These are phyloP conservation scores for Platismatia glauca DNA, from an alignment of 495 filamentous ascomycete species.

Conservation along the genomic window DNA sequence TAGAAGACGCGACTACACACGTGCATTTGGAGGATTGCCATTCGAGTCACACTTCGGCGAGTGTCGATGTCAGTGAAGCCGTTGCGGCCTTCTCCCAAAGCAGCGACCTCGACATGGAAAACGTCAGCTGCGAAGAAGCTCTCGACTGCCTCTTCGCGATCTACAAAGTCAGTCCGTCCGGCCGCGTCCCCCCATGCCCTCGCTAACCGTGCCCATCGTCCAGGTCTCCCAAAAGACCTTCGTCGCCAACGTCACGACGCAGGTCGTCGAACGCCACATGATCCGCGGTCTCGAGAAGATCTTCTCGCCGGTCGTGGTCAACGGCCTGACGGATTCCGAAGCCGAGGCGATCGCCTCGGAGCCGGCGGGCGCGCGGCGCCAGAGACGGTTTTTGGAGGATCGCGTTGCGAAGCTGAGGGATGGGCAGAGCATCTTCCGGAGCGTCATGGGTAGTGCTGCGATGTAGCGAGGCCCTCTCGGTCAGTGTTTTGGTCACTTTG, in stretches of 20 bases:
- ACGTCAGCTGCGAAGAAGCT: conserved; percentile 29
- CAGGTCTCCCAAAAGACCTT: conserved; percentile 31
- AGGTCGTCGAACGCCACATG: conserved; percentile 33
- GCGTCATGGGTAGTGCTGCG: conserved; percentile 19
- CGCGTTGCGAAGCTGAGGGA: conserved; percentile 25
- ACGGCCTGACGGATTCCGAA: conserved; percentile 17
- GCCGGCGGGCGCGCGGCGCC: conserved; percentile 17
- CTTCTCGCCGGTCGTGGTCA: conserved; percentile 33
- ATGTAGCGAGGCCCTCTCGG: not conserved
- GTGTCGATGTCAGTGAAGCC: not conserved
- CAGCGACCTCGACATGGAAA: conserved; percentile 29
- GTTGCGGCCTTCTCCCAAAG: conserved; percentile 5
- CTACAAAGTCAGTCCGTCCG: conserved; percentile 27
- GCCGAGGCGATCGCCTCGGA: conserved; percentile 27
- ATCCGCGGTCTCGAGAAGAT: conserved; percentile 28
- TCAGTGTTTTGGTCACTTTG: too few relatives aligned
- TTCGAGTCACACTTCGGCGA: not conserved
- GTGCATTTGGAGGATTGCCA: not conserved
- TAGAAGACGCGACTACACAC: not conserved
- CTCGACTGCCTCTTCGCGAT: conserved; percentile 30
- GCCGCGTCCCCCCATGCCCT: not conserved
- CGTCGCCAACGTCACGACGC: conserved; percentile 31
- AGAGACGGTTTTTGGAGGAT: conserved; percentile 27
- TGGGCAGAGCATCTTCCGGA: conserved; percentile 21
- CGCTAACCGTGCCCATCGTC: not conserved